phyloP scores from a whole-genome alignment of 768 basidiomycete species.

The Macrolepiota dolichaula region DNA sequence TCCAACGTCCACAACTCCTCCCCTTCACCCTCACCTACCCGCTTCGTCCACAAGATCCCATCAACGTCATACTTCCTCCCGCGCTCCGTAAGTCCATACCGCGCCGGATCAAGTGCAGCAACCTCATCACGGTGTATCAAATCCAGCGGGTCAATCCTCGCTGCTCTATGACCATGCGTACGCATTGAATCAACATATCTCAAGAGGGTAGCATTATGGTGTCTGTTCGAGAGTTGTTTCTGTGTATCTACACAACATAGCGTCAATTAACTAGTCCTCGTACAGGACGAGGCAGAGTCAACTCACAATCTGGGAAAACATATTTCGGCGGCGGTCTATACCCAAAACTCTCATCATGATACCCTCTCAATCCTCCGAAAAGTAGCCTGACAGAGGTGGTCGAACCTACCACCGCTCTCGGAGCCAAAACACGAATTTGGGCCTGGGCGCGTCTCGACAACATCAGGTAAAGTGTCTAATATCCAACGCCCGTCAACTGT shows the following conservation, averaged over 20 bases:
- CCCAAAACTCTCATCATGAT: slow-evolving; percentile 82
- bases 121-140: slow-evolving; percentile 81
- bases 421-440: background rate
- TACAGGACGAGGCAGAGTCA: background rate
- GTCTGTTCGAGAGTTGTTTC: slow-evolving; percentile 64
- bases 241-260: slow-evolving; percentile 47
- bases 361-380: slow-evolving; percentile 22
- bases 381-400: background rate
- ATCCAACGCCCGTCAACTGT: too few species aligned
- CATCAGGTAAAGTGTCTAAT: background rate
- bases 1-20: slow-evolving; percentile 60
- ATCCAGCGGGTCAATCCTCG: slow-evolving; percentile 84
- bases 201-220: slow-evolving; percentile 70
- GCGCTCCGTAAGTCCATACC: slow-evolving; percentile 69
- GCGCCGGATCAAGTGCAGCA: slow-evolving; percentile 67
- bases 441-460: background rate
- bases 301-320: slow-evolving; percentile 70
- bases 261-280: background rate
- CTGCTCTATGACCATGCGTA: slow-evolving; percentile 82
- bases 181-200: slow-evolving; percentile 89
- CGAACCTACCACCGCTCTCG: background rate
- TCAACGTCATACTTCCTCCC: slow-evolving; percentile 62
- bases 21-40: slow-evolving; percentile 29
- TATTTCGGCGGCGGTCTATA: slow-evolving; percentile 65
- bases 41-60: slow-evolving; percentile 77